Conservation (phyloP, 805 yeast species). For the Saccharomycopsis sp. region DNA sequence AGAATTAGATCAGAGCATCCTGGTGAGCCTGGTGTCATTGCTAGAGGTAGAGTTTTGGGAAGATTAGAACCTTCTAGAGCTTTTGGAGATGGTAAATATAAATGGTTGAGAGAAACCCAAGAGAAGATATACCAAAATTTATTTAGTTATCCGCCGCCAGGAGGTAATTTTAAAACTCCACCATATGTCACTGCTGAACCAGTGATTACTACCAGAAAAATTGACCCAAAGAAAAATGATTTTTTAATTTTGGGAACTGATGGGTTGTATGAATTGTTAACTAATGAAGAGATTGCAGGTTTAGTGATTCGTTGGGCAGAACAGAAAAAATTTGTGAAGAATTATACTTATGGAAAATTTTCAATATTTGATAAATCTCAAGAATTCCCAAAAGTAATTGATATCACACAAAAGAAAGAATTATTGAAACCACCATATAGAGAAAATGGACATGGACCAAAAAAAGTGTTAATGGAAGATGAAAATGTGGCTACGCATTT, state of each 20-base stretch:
- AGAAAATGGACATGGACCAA: conserved; percentile 36
- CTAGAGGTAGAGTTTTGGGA: conserved; percentile 87
- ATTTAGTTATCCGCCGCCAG: conserved; percentile 72
- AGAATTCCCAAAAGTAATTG: conserved; percentile 51
- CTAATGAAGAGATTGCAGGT: conserved; percentile 89
- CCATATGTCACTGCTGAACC: conserved; percentile 98
- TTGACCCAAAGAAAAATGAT: conserved; percentile 64
- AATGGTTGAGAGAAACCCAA: conserved; percentile 72
- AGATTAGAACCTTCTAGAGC: conserved; percentile 93
- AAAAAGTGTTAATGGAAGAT: conserved; percentile 56
- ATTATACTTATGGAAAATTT: conserved; percentile 17
- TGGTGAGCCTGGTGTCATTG: conserved; percentile 73
- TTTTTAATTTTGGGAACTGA: conserved; percentile 91
- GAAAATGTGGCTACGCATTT: conserved; percentile 87
- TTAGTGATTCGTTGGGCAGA: conserved; percentile 93
- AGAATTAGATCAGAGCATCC: conserved; percentile 87
- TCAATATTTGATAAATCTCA: neutral
- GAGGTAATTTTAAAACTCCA: conserved; percentile 72
- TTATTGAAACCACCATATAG: conserved; percentile 70
- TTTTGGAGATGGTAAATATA: conserved; percentile 94
- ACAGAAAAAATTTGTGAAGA: conserved; percentile 43
- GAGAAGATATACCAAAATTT: conserved; percentile 64
- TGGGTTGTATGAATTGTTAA: conserved; percentile 85
- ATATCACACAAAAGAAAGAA: conserved; percentile 51
- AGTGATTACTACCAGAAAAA: conserved; percentile 73